Base-by-base conservation (phyloP, 805 yeast species). In the Kazachstania africana region DNA sequence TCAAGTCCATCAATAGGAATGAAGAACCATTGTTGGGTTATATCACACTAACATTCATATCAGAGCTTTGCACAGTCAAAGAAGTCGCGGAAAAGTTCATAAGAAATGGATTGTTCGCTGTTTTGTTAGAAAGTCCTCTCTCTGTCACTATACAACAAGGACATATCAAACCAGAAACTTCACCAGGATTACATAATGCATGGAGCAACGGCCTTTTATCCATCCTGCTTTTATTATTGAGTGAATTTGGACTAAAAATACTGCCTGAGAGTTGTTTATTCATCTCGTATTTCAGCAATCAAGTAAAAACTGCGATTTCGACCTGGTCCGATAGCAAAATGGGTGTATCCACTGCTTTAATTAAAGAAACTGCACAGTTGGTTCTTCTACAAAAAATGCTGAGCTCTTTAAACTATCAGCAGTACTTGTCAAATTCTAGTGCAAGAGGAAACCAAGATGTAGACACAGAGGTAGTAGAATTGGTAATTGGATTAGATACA, bases 131-230 rank as follows among this genome's bases (percentile, higher is more conserved):
- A 44, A 76, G 91, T 34, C 76, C 85, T 5, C 64, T 82, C 1
- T 78, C 94, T 0, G 55, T 64, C 16, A 63, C 65, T 2, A 71
- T 87, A 25, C 83, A 78, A 47, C 60, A 65, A 4, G 94, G 94
- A 0, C 67, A 67, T 6, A 55, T 82, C 3, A 59, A 64, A 10
- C 67, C 80, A 2, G 64, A 63, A 24, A 46, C 56, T 1, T 53
- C 70, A 3, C 68, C 81, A 0, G 68, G 70, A 29, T 55, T 80
- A 36, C 88, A 85, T 50, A 66, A 70, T 32, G 60, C 81, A n/a
- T 87, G 96, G 96, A 68, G 74, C n/a, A 74, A 77, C 45, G 94
- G 95, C 1, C 56, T 87, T 12, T 60, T 87, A 19, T 75, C 91
- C 0, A 70, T 82, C 4, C 58, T 79, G 14, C 57, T 82, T 30